Conservation (phyloP, 441 rosid genomes). For the Populus hybrid region DNA sequence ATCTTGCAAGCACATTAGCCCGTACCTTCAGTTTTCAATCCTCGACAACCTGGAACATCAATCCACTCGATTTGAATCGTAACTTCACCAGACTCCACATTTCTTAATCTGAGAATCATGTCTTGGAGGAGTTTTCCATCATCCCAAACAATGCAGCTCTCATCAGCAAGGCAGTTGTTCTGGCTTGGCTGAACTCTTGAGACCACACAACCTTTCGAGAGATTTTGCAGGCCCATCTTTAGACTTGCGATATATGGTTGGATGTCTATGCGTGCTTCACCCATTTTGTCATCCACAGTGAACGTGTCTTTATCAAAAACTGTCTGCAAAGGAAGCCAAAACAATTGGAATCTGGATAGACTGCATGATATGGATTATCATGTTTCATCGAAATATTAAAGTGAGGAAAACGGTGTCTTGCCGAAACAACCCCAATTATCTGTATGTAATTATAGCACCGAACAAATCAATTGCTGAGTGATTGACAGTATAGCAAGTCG, state of each 20-base stretch:
- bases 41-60: slow-evolving; percentile 42
- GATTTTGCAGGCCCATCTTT: slow-evolving; percentile 39
- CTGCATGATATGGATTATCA: neutral
- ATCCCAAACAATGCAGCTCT: slow-evolving; percentile 52
- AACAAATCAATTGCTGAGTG: neutral
- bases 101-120: slow-evolving; percentile 49
- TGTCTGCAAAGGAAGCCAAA: slow-evolving; percentile 19
- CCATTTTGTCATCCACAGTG: slow-evolving; percentile 83
- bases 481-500: neutral
- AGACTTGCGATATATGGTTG: slow-evolving; percentile 46
- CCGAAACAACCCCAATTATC: neutral
- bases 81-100: slow-evolving; percentile 69
- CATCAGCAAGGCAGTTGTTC: slow-evolving; percentile 62
- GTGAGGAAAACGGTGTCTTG: neutral
- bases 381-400: neutral
- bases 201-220: slow-evolving; percentile 57
- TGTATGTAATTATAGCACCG: neutral
- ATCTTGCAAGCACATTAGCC: neutral
- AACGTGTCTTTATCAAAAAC: slow-evolving; percentile 75
- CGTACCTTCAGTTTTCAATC: slow-evolving; percentile 23
- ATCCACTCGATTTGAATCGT: slow-evolving; percentile 73
- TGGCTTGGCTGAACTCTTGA: slow-evolving; percentile 40
- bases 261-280: slow-evolving; percentile 74
- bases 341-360: neutral
- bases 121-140: slow-evolving; percentile 57